Evolutionary conservation across 768 basidiomycete species (phyloP), one percentile per base, ranked within the genome.

Genomic region (Candolleomyces eurysporus): DNA sequence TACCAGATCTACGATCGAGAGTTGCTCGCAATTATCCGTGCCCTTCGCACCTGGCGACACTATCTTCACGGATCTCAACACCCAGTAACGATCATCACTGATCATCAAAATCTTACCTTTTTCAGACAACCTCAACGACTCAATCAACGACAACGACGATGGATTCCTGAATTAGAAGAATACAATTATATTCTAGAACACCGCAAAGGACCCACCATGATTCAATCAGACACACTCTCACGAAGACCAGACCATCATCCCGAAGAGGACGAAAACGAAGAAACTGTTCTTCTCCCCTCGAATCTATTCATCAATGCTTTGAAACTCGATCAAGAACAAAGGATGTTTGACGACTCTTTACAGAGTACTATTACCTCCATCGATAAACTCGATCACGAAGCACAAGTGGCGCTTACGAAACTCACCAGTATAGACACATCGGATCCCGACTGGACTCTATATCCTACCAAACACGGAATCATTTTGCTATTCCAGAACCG

Each of bases 111-210:
- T n/a, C n/a, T n/a, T n/a, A n/a, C n/a, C n/a, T 63, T 32, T 22
- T 63, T 31, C 43, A 7, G 32, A 48, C 71, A 78, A 0, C 67
- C 78, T 0, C 22, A 71, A 21, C 30, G 48, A 1, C 63, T 81
- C 0, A 61, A 30, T 42, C 9, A 76, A 75, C 51, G 57, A 70
- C 7, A 17, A 57, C 21, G 50, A 9, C 49, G 7, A 26, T 69
- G 50, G 66, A 74, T 2, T 67, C 73, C 26, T 76, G 72, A 55
- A 67, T 79, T 0, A 72, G 77, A 6, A 62, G 69, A 8, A 62
- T 22, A 61, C 67, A 0, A 64, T 77, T 6, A 8, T 17, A 0
- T 62, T 70, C 4, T 79, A 70, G 75, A 76, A 73, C 50, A 59
- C 66, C 60, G n/a, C 63, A 59, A 64, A 0, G 67, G 68, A 2